Conservation (phyloP, 257 asterid species). For the Solanum neorickii region DNA sequence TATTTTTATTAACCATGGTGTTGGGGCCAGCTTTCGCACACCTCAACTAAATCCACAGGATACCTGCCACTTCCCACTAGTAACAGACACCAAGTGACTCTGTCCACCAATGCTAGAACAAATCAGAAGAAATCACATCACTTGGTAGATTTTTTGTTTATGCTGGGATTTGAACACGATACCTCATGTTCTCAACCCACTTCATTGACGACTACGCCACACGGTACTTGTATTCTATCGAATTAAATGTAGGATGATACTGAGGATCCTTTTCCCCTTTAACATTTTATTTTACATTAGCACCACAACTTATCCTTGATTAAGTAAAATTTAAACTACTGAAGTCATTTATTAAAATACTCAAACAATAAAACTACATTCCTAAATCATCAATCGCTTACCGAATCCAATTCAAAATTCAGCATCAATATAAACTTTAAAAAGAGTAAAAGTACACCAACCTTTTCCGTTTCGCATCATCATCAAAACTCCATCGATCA, state of each 20-base stretch:
- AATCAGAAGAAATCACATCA: not conserved
- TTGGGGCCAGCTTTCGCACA: not conserved
- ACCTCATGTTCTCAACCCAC: not conserved
- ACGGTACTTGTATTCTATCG: not conserved
- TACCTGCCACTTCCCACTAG: not conserved
- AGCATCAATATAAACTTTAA: not conserved
- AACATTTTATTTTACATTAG: not conserved
- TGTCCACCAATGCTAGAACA: not conserved
- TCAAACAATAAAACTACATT: not conserved
- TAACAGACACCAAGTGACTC: not conserved
- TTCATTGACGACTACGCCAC: not conserved
- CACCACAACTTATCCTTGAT: not conserved
- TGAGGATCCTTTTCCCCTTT: not conserved
- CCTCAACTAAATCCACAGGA: rapidly evolving
- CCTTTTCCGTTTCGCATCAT: not conserved
- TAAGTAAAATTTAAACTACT: not conserved
- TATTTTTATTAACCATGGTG: not conserved
- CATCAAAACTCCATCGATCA: not conserved
- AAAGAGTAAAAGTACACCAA: not conserved
- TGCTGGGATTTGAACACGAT: not conserved
- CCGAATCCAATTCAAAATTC: not conserved
- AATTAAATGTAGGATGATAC: not conserved
- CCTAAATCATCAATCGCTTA: not conserved
- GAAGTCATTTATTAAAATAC: not conserved
- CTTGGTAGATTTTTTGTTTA: not conserved